phyloP scores from a whole-genome alignment of 2,329 filamentous ascomycete species.

The Trichophaea hybrida region DNA sequence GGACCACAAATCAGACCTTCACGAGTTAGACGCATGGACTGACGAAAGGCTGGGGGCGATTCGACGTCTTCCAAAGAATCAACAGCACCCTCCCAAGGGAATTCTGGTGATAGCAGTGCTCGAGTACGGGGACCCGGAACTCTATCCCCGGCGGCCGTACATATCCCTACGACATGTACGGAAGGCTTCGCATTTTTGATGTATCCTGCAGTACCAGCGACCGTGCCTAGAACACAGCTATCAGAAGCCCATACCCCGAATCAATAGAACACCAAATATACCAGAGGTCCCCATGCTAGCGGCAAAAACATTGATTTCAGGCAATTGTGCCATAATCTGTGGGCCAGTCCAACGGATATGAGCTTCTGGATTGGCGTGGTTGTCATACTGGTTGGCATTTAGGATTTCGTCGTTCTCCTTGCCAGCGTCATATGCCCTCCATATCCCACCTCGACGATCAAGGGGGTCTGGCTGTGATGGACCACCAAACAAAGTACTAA shows the following conservation, averaged over 20 bases:
- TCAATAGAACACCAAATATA: not conserved
- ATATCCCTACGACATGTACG: slow-evolving; percentile 33
- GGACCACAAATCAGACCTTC: slow-evolving; percentile 47
- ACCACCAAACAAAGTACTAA: slow-evolving; percentile 42
- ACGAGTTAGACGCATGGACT: slow-evolving; percentile 42
- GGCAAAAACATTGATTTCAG: slow-evolving; percentile 43
- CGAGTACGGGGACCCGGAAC: slow-evolving; percentile 45
- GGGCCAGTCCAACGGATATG: slow-evolving; percentile 47
- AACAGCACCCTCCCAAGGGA: slow-evolving; percentile 44
- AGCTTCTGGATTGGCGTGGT: slow-evolving; percentile 40
- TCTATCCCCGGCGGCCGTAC: slow-evolving; percentile 42
- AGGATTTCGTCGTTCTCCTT: slow-evolving; percentile 34
- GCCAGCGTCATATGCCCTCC: slow-evolving; percentile 35
- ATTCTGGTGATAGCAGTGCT: slow-evolving; percentile 38
- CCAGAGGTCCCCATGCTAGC: slow-evolving; percentile 45
- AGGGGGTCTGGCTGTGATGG: slow-evolving; percentile 44
- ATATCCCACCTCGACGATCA: slow-evolving; percentile 42
- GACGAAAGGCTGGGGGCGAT: slow-evolving; percentile 40
- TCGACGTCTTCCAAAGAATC: slow-evolving; percentile 44
- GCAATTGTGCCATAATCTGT: slow-evolving; percentile 43
- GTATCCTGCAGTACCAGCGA: slow-evolving; percentile 39
- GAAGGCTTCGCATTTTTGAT: slow-evolving; percentile 38
- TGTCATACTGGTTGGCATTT: slow-evolving; percentile 45
- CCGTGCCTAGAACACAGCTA: slow-evolving; percentile 27
- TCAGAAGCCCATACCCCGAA: not conserved